A percentile compares a stretch with the other conserved stretches of the same genome.
phyloP scores from a whole-genome alignment of 495 filamentous ascomycete genomes.

The Aspergillus sparsus region DNA sequence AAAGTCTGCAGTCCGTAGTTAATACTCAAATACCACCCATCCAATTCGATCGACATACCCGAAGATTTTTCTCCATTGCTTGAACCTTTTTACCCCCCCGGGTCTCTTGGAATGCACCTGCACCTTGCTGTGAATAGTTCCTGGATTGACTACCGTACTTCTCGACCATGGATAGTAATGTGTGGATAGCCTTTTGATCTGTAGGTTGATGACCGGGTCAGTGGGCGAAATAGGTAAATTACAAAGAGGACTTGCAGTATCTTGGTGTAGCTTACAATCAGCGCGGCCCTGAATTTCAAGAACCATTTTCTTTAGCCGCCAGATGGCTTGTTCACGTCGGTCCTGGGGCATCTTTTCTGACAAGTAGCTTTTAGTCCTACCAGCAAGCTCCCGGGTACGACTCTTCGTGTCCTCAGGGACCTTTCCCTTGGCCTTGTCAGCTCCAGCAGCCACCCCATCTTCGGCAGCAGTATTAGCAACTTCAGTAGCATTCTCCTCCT shows the following conservation, averaged over 20 bases:
- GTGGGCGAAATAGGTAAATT: background rate
- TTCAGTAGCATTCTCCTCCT: conserved; percentile 46
- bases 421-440: conserved; percentile 50
- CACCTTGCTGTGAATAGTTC: conserved; percentile 59
- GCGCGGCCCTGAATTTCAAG: conserved; percentile 91
- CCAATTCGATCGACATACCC: conserved; percentile 47
- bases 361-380: conserved; percentile 70
- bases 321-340: conserved; percentile 89
- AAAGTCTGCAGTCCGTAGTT: conserved; percentile 61
- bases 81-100: conserved; percentile 60
- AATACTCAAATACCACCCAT: conserved; percentile 21
- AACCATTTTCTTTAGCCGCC: conserved; percentile 96
- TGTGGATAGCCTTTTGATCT: conserved; percentile 86
- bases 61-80: conserved; percentile 76
- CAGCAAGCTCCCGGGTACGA: conserved; percentile 31
- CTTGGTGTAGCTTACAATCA: conserved; percentile 61
- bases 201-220: background rate
- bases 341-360: conserved; percentile 85
- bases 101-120: conserved; percentile 68
- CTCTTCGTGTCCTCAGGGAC: conserved; percentile 44
- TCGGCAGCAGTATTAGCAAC: conserved; percentile 58
- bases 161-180: conserved; percentile 79
- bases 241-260: background rate
- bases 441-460: conserved; percentile 50
- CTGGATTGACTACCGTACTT: conserved; percentile 78